A percentile compares a stretch with the other conserved stretches of the same genome.
These are phyloP conservation scores for Lippia alba DNA, from an alignment of 305 asterid species.

Conservation along the genomic window DNA sequence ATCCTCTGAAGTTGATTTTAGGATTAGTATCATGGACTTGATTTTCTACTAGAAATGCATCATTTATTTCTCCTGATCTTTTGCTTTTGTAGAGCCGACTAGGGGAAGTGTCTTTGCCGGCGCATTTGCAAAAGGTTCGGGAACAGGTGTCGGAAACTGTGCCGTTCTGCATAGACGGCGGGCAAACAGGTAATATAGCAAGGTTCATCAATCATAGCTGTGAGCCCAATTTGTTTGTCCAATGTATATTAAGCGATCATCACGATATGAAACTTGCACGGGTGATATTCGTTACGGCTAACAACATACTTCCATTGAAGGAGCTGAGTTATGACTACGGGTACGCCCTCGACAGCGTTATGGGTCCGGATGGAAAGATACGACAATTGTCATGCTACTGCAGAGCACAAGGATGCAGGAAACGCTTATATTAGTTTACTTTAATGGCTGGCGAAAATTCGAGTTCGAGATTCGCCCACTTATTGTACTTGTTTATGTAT, in stretches of 20 bases:
- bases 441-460: too few species aligned
- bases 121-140: slow-evolving; percentile 43
- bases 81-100: slow-evolving; percentile 67
- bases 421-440: slow-evolving; percentile 54
- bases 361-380: slow-evolving; percentile 69
- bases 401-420: slow-evolving; percentile 75
- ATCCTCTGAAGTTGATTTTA: not conserved
- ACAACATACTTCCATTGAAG: slow-evolving; percentile 87
- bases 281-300: slow-evolving; percentile 76
- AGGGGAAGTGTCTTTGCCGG: slow-evolving; percentile 69
- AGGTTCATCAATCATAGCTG: slow-evolving; percentile 92
- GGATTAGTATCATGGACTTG: not conserved
- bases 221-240: slow-evolving; percentile 86
- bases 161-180: slow-evolving; percentile 92
- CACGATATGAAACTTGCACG: slow-evolving; percentile 75
- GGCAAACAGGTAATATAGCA: slow-evolving; percentile 67
- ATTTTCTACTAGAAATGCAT: not conserved
- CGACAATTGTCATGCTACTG: slow-evolving; percentile 65
- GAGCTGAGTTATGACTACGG: slow-evolving; percentile 88
- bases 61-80: not conserved
- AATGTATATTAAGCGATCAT: slow-evolving; percentile 76
- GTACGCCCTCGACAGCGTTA: slow-evolving; percentile 73
- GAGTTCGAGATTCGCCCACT: too few species aligned
- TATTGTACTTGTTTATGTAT: too few species aligned
- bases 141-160: slow-evolving; percentile 53